Evolutionary conservation across 192 early-diverging fungal genomes (phyloP).

Genomic region (Chytriomyces confervae): DNA sequence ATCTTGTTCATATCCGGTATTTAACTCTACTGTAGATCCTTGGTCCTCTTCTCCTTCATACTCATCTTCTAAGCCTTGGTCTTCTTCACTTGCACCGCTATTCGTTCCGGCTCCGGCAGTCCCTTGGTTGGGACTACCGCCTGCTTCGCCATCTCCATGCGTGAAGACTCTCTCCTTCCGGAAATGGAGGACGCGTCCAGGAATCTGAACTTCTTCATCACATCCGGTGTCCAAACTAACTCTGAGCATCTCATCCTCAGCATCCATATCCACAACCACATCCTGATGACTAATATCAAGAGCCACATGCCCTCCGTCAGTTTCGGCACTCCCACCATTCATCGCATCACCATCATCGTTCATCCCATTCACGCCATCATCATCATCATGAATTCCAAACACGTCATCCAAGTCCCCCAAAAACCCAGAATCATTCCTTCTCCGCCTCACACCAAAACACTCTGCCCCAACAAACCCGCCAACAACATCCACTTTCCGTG

Average conservation of each 20-base stretch:
- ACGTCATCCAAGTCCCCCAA: constrained; percentile 9
- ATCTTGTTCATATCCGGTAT: neutral
- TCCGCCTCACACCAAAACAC: constrained; percentile 22
- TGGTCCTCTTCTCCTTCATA: neutral
- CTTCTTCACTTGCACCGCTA: neutral
- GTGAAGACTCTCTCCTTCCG: constrained; percentile 25
- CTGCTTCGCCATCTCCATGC: neutral
- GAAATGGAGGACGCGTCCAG: constrained; percentile 50
- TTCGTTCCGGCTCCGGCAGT: neutral
- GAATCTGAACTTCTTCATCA: constrained; percentile 39
- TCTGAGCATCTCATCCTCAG: neutral
- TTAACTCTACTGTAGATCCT: neutral
- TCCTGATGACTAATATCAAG: neutral
- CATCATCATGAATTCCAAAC: constrained; percentile 2
- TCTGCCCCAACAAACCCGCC: constrained; percentile 37
- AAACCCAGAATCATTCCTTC: constrained; percentile 1
- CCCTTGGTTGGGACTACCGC: neutral
- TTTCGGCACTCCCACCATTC: neutral
- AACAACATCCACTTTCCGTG: constrained; percentile 49
- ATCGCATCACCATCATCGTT: neutral
- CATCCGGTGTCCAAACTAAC: neutral
- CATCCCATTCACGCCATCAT: neutral
- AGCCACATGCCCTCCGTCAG: neutral
- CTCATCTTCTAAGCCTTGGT: neutral
- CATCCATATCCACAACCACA: neutral